Evolutionary conservation across 495 filamentous ascomycete species (phyloP).

Genomic region (Trypethelium eluteriae): DNA sequence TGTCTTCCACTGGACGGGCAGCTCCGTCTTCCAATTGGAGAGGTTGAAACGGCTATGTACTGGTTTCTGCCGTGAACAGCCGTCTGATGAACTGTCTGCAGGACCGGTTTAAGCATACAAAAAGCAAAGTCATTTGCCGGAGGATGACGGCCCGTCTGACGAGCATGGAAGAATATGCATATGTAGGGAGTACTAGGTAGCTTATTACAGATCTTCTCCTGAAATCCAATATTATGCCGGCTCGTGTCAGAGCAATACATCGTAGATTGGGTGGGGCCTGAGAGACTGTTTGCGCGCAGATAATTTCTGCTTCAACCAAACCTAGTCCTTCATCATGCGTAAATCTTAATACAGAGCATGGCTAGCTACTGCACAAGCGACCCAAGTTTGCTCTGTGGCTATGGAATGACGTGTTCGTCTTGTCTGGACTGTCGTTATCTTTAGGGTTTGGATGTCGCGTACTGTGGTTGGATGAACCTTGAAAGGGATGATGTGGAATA

Average conservation of each 20-base stretch:
- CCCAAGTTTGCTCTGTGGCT: too few species aligned
- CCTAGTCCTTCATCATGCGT: neutral
- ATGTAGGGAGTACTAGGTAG: neutral
- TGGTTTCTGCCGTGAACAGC: neutral
- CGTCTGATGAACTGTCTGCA: neutral
- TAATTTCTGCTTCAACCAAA: neutral
- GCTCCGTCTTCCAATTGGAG: conserved; percentile 8
- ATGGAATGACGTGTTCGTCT: too few species aligned
- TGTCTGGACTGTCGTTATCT: too few species aligned
- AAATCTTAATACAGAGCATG: too few species aligned
- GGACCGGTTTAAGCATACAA: neutral
- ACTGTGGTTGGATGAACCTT: too few species aligned
- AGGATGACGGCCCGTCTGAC: conserved; percentile 3
- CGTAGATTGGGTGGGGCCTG: too few species aligned
- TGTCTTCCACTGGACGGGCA: neutral
- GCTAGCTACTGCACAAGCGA: too few species aligned
- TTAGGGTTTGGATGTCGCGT: too few species aligned
- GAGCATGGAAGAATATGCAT: neutral
- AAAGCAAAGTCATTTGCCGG: neutral
- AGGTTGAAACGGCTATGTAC: conserved; percentile 5
- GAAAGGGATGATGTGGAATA: too few species aligned
- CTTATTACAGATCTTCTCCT: neutral
- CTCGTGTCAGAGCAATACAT: conserved; percentile 1
- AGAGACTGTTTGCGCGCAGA: neutral
- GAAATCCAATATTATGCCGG: neutral